Base-by-base conservation (phyloP, 1,284 basidiomycete species). In the Leccinum ambiguum region DNA sequence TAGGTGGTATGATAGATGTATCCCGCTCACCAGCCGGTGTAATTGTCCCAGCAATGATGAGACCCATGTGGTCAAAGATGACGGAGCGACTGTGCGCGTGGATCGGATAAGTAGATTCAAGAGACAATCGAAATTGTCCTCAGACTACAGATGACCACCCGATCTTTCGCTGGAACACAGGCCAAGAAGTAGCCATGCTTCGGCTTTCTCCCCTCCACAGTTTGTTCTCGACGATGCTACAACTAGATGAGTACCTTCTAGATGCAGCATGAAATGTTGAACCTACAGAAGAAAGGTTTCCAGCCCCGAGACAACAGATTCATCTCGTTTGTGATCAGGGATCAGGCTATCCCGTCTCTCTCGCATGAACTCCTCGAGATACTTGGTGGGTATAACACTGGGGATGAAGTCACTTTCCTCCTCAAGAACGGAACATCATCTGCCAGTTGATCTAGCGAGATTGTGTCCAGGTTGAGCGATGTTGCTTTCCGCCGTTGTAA, bases 151-250 rank as follows among this genome's bases (percentile, higher is more conserved):
- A 48, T 69, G 79, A 85, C 89, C 89, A 91, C 8, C 90, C 90
- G 6, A 92, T 73, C 72, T 89, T 91, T 33, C 73, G 71, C 71
- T 83, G 82, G 71, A 92, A 92, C 5, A 79, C 80, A 26, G 77
- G 73, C 8, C 88, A 81, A 26, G 73, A 74, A 13, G 88, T 81
- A 10, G 84, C 83, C 13, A 92, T 79, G 45, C 79, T 73, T 11
- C 88, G 84, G 66, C 75, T 79, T 75, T 92, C 89, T 43, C 85
- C 86, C 70, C 80, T 86, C 88, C 89, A 93, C 14, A 93, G 69
- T 62, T 84, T 85, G 72, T 91, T 91, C 71, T 92, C 86, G 43
- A 92, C 77, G 63, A 90, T 83, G 64, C 91, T 92, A 68, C 21
- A 14, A 61, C 59, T 54, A 4, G 18, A 41, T 75, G 33, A 74